A percentile compares a stretch with the other conserved stretches of the same genome.
Conservation (phyloP, 306 rosid genomes). For the Sicyos baderoa region DNA sequence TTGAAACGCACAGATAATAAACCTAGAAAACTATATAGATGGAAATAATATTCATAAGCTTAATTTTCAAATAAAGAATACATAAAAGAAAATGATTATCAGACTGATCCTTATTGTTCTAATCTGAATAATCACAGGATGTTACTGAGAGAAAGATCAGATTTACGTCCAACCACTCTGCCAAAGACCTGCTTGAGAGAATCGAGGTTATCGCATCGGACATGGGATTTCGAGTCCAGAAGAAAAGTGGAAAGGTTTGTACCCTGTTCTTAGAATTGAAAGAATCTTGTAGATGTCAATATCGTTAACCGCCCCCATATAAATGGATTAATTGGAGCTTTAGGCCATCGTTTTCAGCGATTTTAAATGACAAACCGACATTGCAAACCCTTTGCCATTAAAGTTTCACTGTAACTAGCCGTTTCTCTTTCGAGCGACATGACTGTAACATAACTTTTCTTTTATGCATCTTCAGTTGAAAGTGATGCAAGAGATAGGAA, state of each 20-base stretch:
- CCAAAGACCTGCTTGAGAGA: conserved; percentile 54
- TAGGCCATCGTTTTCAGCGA: not conserved
- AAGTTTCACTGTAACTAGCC: not conserved
- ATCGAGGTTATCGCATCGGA: conserved; percentile 56
- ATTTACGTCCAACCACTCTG: conserved; percentile 67
- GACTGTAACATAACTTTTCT: not conserved
- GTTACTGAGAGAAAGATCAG: conserved; percentile 87
- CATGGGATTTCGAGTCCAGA: conserved; percentile 68
- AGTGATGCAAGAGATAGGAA: conserved; percentile 51
- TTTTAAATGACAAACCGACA: not conserved
- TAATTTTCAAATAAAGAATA: too few species aligned
- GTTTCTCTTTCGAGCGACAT: too few species aligned
- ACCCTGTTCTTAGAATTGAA: not conserved
- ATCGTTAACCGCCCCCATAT: not conserved
- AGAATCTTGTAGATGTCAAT: not conserved
- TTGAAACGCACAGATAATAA: too few species aligned
- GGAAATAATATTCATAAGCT: too few species aligned
- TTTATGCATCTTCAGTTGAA: conserved; percentile 50
- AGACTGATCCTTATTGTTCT: not conserved
- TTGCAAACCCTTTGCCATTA: not conserved
- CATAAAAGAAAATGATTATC: too few species aligned
- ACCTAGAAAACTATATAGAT: too few species aligned
- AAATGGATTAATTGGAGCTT: not conserved
- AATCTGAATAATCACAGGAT: conserved; percentile 35
- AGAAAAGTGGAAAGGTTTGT: conserved; percentile 76